Evolutionary conservation across 2,329 filamentous ascomycete genomes (phyloP).

Genomic region (Tetracladium maxilliforme): DNA sequence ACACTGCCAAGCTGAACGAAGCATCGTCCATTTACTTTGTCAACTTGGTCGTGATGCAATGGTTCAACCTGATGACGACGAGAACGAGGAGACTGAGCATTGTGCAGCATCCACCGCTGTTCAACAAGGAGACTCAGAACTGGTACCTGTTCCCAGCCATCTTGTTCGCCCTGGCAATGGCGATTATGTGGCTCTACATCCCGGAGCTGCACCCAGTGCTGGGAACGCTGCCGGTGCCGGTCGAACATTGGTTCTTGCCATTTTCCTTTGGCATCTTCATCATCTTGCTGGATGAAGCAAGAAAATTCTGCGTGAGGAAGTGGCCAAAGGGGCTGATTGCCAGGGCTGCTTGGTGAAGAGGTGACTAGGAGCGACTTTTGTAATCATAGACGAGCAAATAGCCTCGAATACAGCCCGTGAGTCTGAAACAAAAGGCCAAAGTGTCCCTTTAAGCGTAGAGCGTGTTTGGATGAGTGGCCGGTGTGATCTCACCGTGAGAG

Average conservation of each 20-base stretch:
- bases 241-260: conserved; percentile 65
- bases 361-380: too few relatives aligned
- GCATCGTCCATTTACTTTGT: conserved; percentile 54
- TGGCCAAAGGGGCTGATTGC: conserved; percentile 42
- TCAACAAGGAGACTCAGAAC: conserved; percentile 52
- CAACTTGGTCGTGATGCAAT: conserved; percentile 70
- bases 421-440: too few relatives aligned
- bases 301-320: conserved; percentile 46
- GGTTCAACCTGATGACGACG: conserved; percentile 58
- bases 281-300: conserved; percentile 48
- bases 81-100: conserved; percentile 50
- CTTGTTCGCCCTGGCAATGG: conserved; percentile 51
- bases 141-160: conserved; percentile 57
- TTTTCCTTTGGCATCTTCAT: conserved; percentile 55
- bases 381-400: too few relatives aligned
- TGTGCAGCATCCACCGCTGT: conserved; percentile 56
- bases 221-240: conserved; percentile 46
- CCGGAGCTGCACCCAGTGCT: conserved; percentile 47
- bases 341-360: conserved; percentile 45
- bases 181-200: conserved; percentile 57
- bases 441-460: too few relatives aligned
- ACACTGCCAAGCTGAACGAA: conserved; percentile 29
- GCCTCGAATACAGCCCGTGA: too few relatives aligned
- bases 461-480: too few relatives aligned
- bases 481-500: too few relatives aligned